Evolutionary conservation across 2,329 filamentous ascomycete species (phyloP).

Genomic region (Rugonectria rugulosa): DNA sequence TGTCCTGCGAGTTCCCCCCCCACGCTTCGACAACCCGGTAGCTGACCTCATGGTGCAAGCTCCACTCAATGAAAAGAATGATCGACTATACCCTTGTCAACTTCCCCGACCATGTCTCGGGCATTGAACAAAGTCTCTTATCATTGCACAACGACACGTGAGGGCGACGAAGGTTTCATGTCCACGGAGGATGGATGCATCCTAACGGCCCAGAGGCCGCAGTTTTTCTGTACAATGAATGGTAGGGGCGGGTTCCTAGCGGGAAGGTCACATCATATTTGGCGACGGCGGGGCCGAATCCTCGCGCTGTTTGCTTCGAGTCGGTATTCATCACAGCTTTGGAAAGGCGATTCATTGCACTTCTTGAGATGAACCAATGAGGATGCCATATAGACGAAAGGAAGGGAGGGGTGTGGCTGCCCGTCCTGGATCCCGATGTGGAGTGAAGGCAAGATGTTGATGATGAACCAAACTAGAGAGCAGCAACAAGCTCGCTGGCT

Average conservation of each 20-base stretch:
- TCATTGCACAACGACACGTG: slow-evolving; percentile 39
- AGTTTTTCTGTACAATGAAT: slow-evolving; percentile 28
- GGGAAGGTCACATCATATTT: slow-evolving; percentile 21
- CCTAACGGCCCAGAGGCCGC: slow-evolving; percentile 31
- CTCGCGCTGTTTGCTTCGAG: slow-evolving; percentile 24
- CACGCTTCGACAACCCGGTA: slow-evolving; percentile 27
- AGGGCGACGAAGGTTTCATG: slow-evolving; percentile 38
- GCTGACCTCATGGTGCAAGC: slow-evolving; percentile 29
- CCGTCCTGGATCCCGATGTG: slow-evolving; percentile 26
- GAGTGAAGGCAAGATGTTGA: slow-evolving; percentile 25
- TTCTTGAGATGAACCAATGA: slow-evolving; percentile 38
- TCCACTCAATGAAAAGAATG: slow-evolving; percentile 28
- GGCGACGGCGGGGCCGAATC: slow-evolving; percentile 25
- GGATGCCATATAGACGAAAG: slow-evolving; percentile 40
- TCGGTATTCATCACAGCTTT: slow-evolving; percentile 20
- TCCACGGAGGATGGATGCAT: slow-evolving; percentile 36
- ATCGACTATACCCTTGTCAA: slow-evolving; percentile 32
- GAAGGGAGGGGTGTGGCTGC: slow-evolving; percentile 30
- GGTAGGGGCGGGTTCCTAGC: slow-evolving; percentile 16
- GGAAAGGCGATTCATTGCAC: slow-evolving; percentile 29
- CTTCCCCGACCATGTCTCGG: slow-evolving; percentile 36
- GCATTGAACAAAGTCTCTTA: slow-evolving; percentile 23
- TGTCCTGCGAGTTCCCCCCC: slow-evolving; percentile 30
- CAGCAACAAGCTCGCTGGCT: slow-evolving; percentile 29
- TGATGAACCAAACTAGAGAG: slow-evolving; percentile 20